phyloP scores from a whole-genome alignment of 116 monocot genomes.

The Dioscorea cayenensis region DNA sequence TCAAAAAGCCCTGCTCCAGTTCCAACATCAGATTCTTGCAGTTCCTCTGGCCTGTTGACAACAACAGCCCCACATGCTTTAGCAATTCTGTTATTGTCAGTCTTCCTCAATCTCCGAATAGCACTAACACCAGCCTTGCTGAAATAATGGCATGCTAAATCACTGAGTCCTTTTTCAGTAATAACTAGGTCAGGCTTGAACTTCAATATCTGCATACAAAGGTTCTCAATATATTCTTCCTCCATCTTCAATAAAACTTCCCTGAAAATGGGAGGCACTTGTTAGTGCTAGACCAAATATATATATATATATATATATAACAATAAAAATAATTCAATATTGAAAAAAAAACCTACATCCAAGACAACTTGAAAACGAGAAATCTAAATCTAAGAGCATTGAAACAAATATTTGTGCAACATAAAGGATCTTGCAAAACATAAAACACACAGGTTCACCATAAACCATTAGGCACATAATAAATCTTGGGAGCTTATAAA shows the following conservation, averaged over 20 bases:
- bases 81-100: conserved; percentile 88
- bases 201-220: conserved; percentile 76
- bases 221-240: conserved; percentile 90
- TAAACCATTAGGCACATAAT: no score
- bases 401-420: no score
- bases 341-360: no score
- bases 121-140: conserved; percentile 94
- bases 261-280: conserved; percentile 24
- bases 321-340: no score
- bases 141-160: conserved; percentile 86
- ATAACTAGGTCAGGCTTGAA: conserved; percentile 92
- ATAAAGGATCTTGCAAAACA: no score
- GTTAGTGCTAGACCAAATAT: no score
- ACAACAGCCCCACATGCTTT: conserved; percentile 89
- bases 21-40: conserved; percentile 97
- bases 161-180: conserved; percentile 92
- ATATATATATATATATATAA: no score
- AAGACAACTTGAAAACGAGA: no score
- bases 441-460: no score
- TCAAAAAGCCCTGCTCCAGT: conserved; percentile 90
- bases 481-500: no score
- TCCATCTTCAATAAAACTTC: conserved; percentile 84
- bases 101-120: conserved; percentile 79
- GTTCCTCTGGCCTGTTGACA: conserved; percentile 89
- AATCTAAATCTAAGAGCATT: no score